Percentiles rank a stretch among this genome's conserved stretches.
Conservation (phyloP, 179 eudicot species). For the Pouteria campechiana region DNA sequence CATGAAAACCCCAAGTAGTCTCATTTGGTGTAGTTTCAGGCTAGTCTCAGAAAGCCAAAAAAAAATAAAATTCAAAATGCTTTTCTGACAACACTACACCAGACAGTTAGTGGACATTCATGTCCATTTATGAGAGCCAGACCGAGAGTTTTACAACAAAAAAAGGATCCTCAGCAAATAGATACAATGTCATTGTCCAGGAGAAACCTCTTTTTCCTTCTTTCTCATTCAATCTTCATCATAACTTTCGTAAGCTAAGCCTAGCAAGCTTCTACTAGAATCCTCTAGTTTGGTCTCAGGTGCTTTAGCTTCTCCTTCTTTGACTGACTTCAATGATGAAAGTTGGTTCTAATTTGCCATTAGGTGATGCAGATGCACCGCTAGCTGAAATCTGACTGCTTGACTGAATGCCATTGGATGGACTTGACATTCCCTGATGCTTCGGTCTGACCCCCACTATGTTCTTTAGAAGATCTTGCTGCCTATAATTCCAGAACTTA, state of each 20-base stretch:
- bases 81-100: no score
- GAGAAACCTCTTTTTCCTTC: no score
- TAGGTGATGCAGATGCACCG: constrained; percentile 2
- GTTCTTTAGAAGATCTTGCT: constrained; percentile 76
- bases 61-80: no score
- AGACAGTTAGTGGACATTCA: no score
- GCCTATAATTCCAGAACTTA: constrained; percentile 28
- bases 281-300: constrained; percentile 22
- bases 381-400: constrained; percentile 2
- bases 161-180: no score
- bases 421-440: constrained; percentile 34
- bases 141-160: no score
- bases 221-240: constrained; percentile 36
- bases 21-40: no score
- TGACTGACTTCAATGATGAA: constrained; percentile 6
- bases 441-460: constrained; percentile 83
- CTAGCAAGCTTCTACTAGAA: constrained; percentile 52
- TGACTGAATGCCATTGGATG: constrained; percentile 10
- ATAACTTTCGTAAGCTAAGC: constrained; percentile 65
- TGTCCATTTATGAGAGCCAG: no score
- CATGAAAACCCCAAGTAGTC: no score
- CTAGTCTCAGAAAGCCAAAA: no score
- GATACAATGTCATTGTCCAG: no score
- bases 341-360: constrained; percentile 10
- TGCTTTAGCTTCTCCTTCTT: constrained; percentile 18